A percentile compares a stretch with the other conserved stretches of the same genome.
Evolutionary conservation across 306 rosid species (phyloP).

Genomic region (Dalbergia oliveri): DNA sequence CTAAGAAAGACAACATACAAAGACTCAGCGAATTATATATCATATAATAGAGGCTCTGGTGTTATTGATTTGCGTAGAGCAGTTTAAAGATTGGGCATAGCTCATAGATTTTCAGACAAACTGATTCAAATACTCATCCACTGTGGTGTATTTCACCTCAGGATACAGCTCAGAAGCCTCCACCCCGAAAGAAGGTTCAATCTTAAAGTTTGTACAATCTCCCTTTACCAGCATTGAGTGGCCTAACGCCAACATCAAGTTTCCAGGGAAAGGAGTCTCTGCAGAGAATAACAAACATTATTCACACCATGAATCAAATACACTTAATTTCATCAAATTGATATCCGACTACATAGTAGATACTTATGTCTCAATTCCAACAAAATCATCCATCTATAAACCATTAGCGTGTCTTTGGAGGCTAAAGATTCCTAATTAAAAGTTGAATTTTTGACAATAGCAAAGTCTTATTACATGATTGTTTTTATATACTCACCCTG

Average conservation of each 20-base stretch:
- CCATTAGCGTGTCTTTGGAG: no score
- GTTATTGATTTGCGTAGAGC: conserved; percentile 20
- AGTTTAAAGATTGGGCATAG: neutral
- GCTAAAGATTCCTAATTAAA: no score
- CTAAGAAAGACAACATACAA: neutral
- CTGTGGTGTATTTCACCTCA: conserved; percentile 53
- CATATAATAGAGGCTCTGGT: neutral
- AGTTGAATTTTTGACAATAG: no score
- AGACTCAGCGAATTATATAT: no score
- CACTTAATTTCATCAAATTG: no score
- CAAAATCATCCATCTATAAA: neutral
- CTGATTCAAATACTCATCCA: conserved; percentile 44
- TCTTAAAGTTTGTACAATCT: conserved; percentile 44
- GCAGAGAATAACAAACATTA: neutral
- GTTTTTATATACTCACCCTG: conserved; percentile 39
- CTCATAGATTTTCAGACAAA: conserved; percentile 43
- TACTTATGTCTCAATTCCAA: no score
- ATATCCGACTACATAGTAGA: no score
- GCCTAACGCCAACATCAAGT: conserved; percentile 42
- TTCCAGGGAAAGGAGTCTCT: conserved; percentile 53
- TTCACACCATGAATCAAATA: neutral
- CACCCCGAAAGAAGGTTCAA: conserved; percentile 49
- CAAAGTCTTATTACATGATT: neutral
- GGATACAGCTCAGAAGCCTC: conserved; percentile 61
- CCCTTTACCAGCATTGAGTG: conserved; percentile 48